Base-by-base conservation (phyloP, 164 flowering plant species). In the Vitis labrusca region DNA sequence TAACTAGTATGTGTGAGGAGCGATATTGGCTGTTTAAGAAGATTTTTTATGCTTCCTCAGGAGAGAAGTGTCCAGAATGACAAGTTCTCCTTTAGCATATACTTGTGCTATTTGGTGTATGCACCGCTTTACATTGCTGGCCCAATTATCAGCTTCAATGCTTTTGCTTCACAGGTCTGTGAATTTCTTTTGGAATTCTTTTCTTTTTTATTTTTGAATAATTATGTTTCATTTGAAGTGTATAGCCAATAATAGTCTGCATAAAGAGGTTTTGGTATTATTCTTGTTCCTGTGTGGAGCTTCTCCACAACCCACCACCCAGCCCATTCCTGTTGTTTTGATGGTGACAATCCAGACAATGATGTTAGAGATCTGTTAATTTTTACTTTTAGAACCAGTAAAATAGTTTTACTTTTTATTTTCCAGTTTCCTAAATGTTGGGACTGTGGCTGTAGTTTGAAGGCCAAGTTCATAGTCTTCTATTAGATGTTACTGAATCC, bases 41-140 rank as follows among this genome's bases (percentile, higher is more conserved):
- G 16, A 66, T 55, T 37, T 10, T 67, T 68, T 67, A 14, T 74
- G 32, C 50, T 65, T 81, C 51, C 12, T 53, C 87, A 95, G 99
- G 99, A 90, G 83, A 88, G 80, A 73, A 82, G 86, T 56, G 61
- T 83, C 11, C 73, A 67, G 44, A 70, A 64, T 30, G 89, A 84
- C 70, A 85, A 78, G 64, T 93, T 79, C 77, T 75, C 90, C 30
- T 89, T 82, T 65, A 70, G 50, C 37, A 83, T 76, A 65, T 95
- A 95, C 84, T 83, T 95, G 19, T 85, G 90, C 74, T 95, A 93
- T 81, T 80, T 95, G 88, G 76, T 86, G 15, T 95, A 87, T 86
- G 99, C 99, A 29, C 99, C 99, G 3, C 91, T 95, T 27, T 95
- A 95, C 75, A 84, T 95, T 73, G 91, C 99, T 70, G 99, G 99